Base-by-base conservation (phyloP, 179 eudicot genomes). In the Beta macrorhiza region DNA sequence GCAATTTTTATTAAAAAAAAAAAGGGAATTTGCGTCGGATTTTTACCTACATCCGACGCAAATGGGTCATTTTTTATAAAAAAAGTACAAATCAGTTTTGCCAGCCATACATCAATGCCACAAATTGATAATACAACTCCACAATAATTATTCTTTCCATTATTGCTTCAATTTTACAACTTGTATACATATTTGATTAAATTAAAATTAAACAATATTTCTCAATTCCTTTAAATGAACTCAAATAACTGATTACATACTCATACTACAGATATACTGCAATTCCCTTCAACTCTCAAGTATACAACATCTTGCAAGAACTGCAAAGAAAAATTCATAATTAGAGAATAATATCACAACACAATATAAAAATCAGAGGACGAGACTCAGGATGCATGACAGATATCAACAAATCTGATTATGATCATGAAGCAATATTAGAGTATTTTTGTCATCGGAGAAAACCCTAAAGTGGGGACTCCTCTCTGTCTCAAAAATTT, bases 401-500 rank as follows among this genome's bases (percentile, higher is more conserved):
- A 67, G 19, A 37, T 22, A 59, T 53, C 42, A 29, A 42, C 65
- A 56, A 29, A 94, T 97, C 97, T 93, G 94, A 78, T 93, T 90
- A 86, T 90, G 98, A 65, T 90, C 97, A 78, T 92, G 98, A 75
- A 91, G 92, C 84, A 93, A 86, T 67, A 92, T 88, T 12, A 95
- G 96, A 70, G 99, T 92, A 79, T 92, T 90, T 29, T 29, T 86
- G 81, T 87, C 97, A 94, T 91, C 9, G 98, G 98, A 64, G 97
- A 94, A 81, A 94, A 94, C n/a, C 98, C 95, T 77, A 94, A 83
- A 55, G 91, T 82, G 72, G 98, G 94, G 76, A 94, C 89, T 62
- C 98, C 98, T 83, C 72, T 73, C 67, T 87, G 84, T 63, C 98
- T 91, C 81, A 91, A 81, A 83, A 51, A 94, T 19, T 92, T 89